Percentiles rank a stretch among this genome's conserved stretches.
These are phyloP conservation scores for Kodamaea suecica DNA, from an alignment of 1,139 yeast species.

Conservation along the genomic window DNA sequence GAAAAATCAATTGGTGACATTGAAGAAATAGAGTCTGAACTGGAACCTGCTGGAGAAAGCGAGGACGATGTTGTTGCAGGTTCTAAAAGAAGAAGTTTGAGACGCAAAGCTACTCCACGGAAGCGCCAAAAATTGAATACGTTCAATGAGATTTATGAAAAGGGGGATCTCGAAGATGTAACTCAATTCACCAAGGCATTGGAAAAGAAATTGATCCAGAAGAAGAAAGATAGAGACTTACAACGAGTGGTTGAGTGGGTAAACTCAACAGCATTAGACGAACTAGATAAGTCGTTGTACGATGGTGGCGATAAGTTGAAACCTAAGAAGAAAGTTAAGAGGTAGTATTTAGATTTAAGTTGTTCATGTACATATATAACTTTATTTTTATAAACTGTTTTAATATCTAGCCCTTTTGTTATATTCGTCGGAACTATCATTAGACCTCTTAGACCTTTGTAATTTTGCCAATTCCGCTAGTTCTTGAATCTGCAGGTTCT, in stretches of 20 bases:
- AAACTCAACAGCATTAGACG: slow-evolving; percentile 53
- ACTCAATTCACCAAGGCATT: slow-evolving; percentile 26
- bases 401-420: slow-evolving; percentile 5
- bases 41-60: slow-evolving; percentile 18
- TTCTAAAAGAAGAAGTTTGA: slow-evolving; percentile 18
- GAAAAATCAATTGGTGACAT: slow-evolving; percentile 9
- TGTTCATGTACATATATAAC: neutral
- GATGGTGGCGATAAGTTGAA: slow-evolving; percentile 51
- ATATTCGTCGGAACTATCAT: neutral
- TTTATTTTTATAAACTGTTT: neutral
- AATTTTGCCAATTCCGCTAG: slow-evolving; percentile 59
- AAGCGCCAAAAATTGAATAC: slow-evolving; percentile 25
- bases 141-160: slow-evolving; percentile 27
- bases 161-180: slow-evolving; percentile 32
- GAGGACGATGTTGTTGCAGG: slow-evolving; percentile 18
- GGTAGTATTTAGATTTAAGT: slow-evolving; percentile 8
- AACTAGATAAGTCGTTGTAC: slow-evolving; percentile 50
- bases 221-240: slow-evolving; percentile 38
- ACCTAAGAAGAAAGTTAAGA: slow-evolving; percentile 20
- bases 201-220: slow-evolving; percentile 24
- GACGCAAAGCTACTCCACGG: slow-evolving; percentile 11
- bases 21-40: slow-evolving; percentile 16
- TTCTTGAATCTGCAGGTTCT: slow-evolving; percentile 56
- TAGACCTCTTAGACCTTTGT: slow-evolving; percentile 16
- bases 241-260: slow-evolving; percentile 59